These are phyloP conservation scores for Tremella yokohamensis DNA, from an alignment of 768 basidiomycete species.

Conservation along the genomic window DNA sequence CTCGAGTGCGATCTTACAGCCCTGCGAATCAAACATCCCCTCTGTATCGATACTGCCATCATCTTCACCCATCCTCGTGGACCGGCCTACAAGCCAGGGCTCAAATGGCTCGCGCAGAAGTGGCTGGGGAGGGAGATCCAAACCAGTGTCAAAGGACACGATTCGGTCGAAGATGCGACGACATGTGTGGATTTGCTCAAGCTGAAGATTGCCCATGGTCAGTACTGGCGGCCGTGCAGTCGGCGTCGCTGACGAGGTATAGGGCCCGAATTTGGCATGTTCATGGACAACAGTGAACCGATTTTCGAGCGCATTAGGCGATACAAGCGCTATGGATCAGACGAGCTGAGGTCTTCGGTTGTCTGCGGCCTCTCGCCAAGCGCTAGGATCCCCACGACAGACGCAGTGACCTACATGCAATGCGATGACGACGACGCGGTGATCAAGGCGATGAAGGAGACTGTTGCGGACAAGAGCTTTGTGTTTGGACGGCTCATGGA, in stretches of 20 bases:
- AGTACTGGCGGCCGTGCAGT: constrained; percentile 15
- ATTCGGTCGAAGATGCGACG: constrained; percentile 89
- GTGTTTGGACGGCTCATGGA: constrained; percentile 78
- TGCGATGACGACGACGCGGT: constrained; percentile 73
- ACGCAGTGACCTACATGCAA: too few relatives aligned
- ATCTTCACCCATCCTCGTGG: constrained; percentile 90
- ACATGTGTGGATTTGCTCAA: constrained; percentile 79
- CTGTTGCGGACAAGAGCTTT: constrained; percentile 68
- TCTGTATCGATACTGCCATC: constrained; percentile 87
- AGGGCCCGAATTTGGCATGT: constrained; percentile 78
- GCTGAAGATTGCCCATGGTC: constrained; percentile 73
- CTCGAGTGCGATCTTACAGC: constrained; percentile 90
- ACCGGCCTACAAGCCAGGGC: constrained; percentile 84
- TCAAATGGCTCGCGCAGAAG: constrained; percentile 95
- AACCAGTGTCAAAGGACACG: constrained; percentile 62
- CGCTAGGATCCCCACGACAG: too few relatives aligned
- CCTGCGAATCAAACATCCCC: constrained; percentile 77
- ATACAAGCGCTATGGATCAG: constrained; percentile 13
- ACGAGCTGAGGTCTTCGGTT: too few relatives aligned
- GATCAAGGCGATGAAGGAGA: constrained; percentile 62
- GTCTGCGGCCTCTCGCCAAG: too few relatives aligned
- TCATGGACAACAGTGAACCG: constrained; percentile 75
- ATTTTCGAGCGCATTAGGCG: constrained; percentile 82
- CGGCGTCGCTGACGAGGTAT: not conserved
- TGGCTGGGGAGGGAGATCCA: constrained; percentile 92